A percentile compares a stretch with the other conserved stretches of the same genome.
These are phyloP conservation scores for Pichia scutulata DNA, from an alignment of 805 yeast genomes.

Conservation along the genomic window DNA sequence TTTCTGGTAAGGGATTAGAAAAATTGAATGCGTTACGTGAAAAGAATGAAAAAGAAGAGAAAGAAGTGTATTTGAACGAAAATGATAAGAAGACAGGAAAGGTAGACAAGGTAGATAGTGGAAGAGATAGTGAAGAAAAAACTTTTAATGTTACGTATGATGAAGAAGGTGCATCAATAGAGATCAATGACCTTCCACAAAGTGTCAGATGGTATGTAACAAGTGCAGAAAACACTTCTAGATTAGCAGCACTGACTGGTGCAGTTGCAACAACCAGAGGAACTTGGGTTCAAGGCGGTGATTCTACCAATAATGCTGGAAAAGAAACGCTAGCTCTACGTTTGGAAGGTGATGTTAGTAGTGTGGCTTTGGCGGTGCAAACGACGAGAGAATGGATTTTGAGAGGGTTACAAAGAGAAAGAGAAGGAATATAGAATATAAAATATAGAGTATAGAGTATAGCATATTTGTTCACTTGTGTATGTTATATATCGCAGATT, in stretches of 20 bases:
- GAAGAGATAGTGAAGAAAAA: constrained; percentile 23
- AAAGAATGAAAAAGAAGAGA: constrained; percentile 41
- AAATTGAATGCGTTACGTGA: constrained; percentile 60
- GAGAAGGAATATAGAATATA: neutral
- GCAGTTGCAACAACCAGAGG: constrained; percentile 82
- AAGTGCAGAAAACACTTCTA: constrained; percentile 52
- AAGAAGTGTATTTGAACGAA: constrained; percentile 38
- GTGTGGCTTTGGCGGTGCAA: neutral
- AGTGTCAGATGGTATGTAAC: constrained; percentile 72
- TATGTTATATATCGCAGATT: too few relatives aligned
- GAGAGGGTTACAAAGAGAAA: neutral
- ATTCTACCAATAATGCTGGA: neutral
- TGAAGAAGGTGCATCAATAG: neutral
- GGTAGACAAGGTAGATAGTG: constrained; percentile 14
- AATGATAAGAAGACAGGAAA: constrained; percentile 22
- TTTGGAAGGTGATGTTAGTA: constrained; percentile 50
- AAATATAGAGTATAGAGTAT: neutral
- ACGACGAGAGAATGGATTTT: neutral
- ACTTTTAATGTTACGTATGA: constrained; percentile 10
- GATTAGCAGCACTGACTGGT: constrained; percentile 62
- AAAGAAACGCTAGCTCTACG: neutral
- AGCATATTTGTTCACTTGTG: too few relatives aligned
- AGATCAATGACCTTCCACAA: constrained; percentile 81
- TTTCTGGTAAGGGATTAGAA: constrained; percentile 89
- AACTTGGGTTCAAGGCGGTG: neutral